Evolutionary conservation across 2,329 filamentous ascomycete species (phyloP), one percentile per base, ranked within the genome.

Genomic region (Penicillium vulpinum): DNA sequence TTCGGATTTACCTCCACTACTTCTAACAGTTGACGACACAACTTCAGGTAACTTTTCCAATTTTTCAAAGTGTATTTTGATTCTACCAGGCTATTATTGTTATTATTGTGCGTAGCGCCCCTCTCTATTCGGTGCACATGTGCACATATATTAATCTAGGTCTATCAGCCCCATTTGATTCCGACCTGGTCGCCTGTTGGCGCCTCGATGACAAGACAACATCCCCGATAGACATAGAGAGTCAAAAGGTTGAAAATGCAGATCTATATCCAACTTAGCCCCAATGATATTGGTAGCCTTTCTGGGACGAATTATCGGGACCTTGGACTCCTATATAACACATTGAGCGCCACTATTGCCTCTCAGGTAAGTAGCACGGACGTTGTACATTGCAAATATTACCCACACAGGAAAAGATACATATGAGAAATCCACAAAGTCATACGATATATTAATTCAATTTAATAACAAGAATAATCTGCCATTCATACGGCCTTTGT

Each of bases 341-440:
- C 29, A 33, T 41, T n/a, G 39, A 38, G 45, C 36, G 38, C 45
- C 45, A 54, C 31, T 51, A 51, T 54, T 54, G 38, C 38, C 52
- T 43, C 13, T 21, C 40, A 26, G 47, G 50, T 21, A 24, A 24
- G 44, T 50, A 51, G 48, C 49, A 51, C 38, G 45, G 52, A 50
- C 45, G 29, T 21, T n/a, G 31, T 51, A 28, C 45, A 43, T 36
- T 29, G 52, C 33, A 50, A 22, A 28, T 43, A 43, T 41, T 48
- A 41, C 11, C 45, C 45, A 43, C 36, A 50, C 22, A 1, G 36
- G 41, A 28, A 39, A 31, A 29, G 36, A 33, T 50, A 35, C 36
- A 51, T 44, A 43, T 36, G 38, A 29, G 47, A 43, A 29, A 41
- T 24, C 39, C 13, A 29, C 31, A 51, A n/a, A 28, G 28, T 15